Evolutionary conservation across 305 asterid species (phyloP).

Genomic region (Coffea humblotiana): DNA sequence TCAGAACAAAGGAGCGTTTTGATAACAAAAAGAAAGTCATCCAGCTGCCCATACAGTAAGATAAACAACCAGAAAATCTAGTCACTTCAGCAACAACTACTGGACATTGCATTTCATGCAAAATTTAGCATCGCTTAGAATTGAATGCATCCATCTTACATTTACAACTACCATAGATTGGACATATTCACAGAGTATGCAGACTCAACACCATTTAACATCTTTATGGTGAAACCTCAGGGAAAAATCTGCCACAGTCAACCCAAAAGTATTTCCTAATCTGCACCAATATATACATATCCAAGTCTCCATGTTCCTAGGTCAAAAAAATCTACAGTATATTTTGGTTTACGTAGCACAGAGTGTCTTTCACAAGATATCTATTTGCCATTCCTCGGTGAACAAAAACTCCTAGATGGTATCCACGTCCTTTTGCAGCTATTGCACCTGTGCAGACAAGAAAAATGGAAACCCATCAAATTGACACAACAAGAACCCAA

Average conservation of each 20-base stretch:
- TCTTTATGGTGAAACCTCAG: neutral
- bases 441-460: conserved; percentile 37
- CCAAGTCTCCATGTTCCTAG: neutral
- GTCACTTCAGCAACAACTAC: neutral
- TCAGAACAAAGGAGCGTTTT: neutral
- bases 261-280: neutral
- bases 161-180: neutral
- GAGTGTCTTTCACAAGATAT: conserved; percentile 25
- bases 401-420: conserved; percentile 43
- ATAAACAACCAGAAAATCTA: neutral
- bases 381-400: conserved; percentile 43
- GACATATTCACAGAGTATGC: neutral
- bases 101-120: neutral
- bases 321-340: neutral
- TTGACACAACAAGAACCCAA: conserved; percentile 36
- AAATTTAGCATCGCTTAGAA: neutral
- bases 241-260: neutral
- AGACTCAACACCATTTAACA: neutral
- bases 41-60: neutral
- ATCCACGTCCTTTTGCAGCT: conserved; percentile 45
- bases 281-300: neutral
- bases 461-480: conserved; percentile 39
- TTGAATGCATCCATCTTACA: neutral
- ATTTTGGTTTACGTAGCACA: conserved; percentile 14
- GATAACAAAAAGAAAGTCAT: conserved; percentile 2